Conservation (phyloP, 2,329 filamentous ascomycete genomes). For the Arthrocladium fulminans region DNA sequence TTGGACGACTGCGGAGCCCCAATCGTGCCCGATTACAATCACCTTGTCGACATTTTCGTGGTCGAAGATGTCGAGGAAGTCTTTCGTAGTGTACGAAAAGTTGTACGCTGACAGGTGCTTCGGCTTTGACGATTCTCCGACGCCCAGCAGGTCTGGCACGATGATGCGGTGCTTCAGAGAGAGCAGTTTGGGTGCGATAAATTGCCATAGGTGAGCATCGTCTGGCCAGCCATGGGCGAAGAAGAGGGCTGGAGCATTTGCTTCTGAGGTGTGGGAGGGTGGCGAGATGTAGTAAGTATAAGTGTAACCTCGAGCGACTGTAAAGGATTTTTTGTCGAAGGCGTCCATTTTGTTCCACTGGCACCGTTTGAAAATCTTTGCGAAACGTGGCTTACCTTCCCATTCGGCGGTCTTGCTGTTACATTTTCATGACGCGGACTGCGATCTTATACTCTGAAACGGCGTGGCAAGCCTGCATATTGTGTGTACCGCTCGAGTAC, state of each 20-base stretch:
- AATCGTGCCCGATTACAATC: constrained; percentile 44
- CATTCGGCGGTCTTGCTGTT: too few species aligned
- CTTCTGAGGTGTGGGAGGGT: constrained; percentile 12
- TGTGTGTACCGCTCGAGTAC: too few species aligned
- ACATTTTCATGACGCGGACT: too few species aligned
- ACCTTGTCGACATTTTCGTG: constrained; percentile 29
- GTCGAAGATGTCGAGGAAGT: constrained; percentile 35
- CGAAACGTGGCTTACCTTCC: too few species aligned
- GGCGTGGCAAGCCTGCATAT: too few species aligned
- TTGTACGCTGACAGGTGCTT: constrained; percentile 31
- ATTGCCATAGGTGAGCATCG: constrained; percentile 37
- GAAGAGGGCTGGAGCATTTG: constrained; percentile 29
- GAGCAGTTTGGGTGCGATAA: constrained; percentile 34
- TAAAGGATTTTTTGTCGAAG: not conserved
- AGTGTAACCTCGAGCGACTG: not conserved
- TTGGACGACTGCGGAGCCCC: constrained; percentile 36
- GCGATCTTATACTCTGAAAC: too few species aligned
- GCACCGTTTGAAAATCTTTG: too few species aligned
- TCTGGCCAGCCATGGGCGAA: constrained; percentile 46
- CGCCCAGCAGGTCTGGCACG: constrained; percentile 34
- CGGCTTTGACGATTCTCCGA: constrained; percentile 35
- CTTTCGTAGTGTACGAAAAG: constrained; percentile 30
- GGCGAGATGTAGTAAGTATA: constrained; percentile 36
- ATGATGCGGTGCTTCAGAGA: constrained; percentile 33
- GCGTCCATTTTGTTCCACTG: not conserved